Conservation (phyloP, 2,329 filamentous ascomycete species). For the Ophiostoma sp. region DNA sequence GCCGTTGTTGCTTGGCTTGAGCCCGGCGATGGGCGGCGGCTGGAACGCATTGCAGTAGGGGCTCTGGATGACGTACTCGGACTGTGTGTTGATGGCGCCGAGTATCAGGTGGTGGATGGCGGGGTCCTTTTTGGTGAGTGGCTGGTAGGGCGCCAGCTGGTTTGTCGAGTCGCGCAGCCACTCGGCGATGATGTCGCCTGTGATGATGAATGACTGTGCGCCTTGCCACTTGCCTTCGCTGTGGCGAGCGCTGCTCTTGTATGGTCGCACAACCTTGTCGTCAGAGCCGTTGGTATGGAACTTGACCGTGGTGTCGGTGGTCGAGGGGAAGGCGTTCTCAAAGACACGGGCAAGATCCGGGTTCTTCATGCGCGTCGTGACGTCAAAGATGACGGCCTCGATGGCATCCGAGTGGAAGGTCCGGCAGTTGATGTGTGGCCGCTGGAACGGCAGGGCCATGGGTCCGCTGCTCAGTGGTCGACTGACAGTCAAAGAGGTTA, state of each 20-base stretch:
- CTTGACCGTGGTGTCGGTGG: constrained; percentile 80
- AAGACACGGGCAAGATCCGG: constrained; percentile 87
- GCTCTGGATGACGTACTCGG: constrained; percentile 87
- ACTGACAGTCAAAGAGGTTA: constrained; percentile 41
- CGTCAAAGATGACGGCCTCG: constrained; percentile 77
- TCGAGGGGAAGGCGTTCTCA: constrained; percentile 91
- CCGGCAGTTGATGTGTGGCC: constrained; percentile 73
- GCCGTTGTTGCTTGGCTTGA: constrained; percentile 65
- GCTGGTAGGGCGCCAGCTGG: constrained; percentile 85
- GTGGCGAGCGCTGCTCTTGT: constrained; percentile 13
- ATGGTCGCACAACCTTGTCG: constrained; percentile 24
- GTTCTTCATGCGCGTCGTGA: constrained; percentile 74
- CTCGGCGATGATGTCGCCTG: constrained; percentile 85
- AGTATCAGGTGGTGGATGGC: constrained; percentile 55
- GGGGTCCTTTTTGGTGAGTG: constrained; percentile 73
- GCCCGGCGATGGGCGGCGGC: constrained; percentile 75
- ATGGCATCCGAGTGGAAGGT: constrained; percentile 84
- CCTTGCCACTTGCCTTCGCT: constrained; percentile 70
- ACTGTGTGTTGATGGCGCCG: constrained; percentile 47
- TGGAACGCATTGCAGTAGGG: constrained; percentile 99
- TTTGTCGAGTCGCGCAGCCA: constrained; percentile 91
- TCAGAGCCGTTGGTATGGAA: constrained; percentile 67
- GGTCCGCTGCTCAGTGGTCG: constrained; percentile 74
- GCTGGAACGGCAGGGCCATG: constrained; percentile 75
- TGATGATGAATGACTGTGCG: constrained; percentile 85